Base-by-base conservation (phyloP, 257 asterid genomes). In the Solanum chilense region DNA sequence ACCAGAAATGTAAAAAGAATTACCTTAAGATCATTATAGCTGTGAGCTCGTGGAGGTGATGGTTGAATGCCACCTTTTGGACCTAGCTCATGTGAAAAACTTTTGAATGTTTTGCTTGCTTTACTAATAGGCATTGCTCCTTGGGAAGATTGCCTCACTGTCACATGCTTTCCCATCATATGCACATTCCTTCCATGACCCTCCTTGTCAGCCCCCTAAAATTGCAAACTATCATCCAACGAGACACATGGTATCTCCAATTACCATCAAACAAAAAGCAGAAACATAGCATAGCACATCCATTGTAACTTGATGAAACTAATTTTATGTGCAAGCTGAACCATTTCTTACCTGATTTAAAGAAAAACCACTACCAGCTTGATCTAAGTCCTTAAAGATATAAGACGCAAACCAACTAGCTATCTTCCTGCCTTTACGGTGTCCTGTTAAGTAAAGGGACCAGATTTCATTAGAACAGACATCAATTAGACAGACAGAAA, bases 41-140 rank as follows among this genome's bases (percentile, higher is more conserved):
- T 95, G 90, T 92, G 98, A 89, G 99, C 93, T 90, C 98, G 93
- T 39, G 95, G 93, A 77, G 91, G 93, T 86, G 91, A 82, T 76
- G 94, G 89, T 82, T 89, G 97, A 84, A 94, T 91, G 80, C 98
- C 96, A 88, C 96, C 96, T 86, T 89, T 95, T 82, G 95, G 96
- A 87, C 96, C 96, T 93, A 97, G 91, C 92, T 95, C 98, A 85
- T 97, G 99, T 58, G 99, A 97, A 92, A 94, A 97, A 86, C 99
- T 97, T 91, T 97, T 97, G 85, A 95, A 84, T 86, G 88, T 85
- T 90, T 93, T 94, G 56, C 93, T 90, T 76, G 89, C 90, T 88
- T 93, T 92, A 84, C 91, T 88, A 45, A 89, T 86, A 82, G 87
- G 86, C 56, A 85, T 60, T 89, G 91, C 93, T 82, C 90, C 88